phyloP scores from a whole-genome alignment of 371 early-diverging fungal species.

The Mortierella sp. region DNA sequence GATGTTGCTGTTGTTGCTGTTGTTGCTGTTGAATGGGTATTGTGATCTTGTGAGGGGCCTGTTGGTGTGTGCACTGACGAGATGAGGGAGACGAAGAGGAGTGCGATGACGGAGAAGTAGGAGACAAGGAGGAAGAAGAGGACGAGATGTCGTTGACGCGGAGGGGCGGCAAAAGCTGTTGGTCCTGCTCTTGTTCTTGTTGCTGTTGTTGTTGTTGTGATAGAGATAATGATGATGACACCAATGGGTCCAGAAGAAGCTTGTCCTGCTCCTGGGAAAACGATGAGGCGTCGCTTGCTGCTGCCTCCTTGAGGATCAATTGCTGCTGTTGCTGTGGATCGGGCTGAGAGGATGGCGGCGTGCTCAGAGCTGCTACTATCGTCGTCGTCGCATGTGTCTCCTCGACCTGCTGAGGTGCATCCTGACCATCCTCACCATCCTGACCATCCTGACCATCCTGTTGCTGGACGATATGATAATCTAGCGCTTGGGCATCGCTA shows the following conservation, averaged over 20 bases:
- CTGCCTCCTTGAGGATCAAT: not conserved
- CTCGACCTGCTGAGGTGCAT: not conserved
- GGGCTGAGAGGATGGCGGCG: not conserved
- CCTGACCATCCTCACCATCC: not conserved
- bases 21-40: conserved; percentile 1
- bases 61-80: not conserved
- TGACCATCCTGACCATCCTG: not conserved
- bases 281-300: not conserved
- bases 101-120: not conserved
- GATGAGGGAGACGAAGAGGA: not conserved
- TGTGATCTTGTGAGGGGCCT: conserved; percentile 9
- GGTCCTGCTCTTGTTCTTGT: not conserved
- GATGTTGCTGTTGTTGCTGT: not conserved
- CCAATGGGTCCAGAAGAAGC: not conserved
- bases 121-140: not conserved
- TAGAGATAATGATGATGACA: not conserved
- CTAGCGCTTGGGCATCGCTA: not conserved
- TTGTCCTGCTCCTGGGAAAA: not conserved
- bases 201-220: not conserved
- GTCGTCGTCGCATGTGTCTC: not conserved
- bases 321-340: conserved; percentile 4
- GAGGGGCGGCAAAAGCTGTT: not conserved
- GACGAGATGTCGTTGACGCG: not conserved
- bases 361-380: not conserved
- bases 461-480: not conserved